Evolutionary conservation across 345 rosid species (phyloP), one percentile per base, ranked within the genome.

Genomic region (Cardamine chenopodiifolia): DNA sequence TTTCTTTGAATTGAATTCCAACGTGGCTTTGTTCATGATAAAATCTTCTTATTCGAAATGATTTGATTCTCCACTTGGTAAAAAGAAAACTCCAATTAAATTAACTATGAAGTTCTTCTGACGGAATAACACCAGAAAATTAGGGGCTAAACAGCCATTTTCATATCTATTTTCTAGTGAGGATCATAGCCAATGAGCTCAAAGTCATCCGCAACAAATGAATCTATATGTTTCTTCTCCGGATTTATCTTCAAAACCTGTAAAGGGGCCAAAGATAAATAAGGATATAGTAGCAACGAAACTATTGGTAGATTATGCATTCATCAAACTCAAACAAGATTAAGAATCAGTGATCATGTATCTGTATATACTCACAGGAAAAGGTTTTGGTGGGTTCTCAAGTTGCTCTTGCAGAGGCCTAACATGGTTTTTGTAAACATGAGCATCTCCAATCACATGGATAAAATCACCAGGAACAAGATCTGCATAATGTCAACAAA

Each of bases 391-490:
- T 67, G 78, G 83, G 81, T 95, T 95, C 88, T 84, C 82, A 83
- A 95, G 99, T 82, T 92, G 97, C 73, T 87, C 96, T 67, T 92
- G 83, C 23, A 95, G 86, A 68, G 99, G 97, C 82, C 88, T 83
- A 35, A 87, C 81, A 79, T 95, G 99, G 73, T 79, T 89, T 29
- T 76, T 68, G 83, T 90, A 90, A 71, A 92, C 96, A 85, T 95
- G 97, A 81, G 97, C 82, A 86, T 95, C 99, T 39, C 99, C 99
- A 53, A 83, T 70, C 62, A 87, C 84, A 77, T 92, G 99, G 39
- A 87, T 62, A 66, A 95, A 92, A 71, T 95, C 94, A 64, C 99
- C 99, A 0, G 96, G 88, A 82, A 83, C 73, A 78, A 95, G 96
- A 81, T 86, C 98, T 94, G 89, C 22, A 56, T 37, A 49, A 28